Base-by-base conservation (phyloP, 1,284 basidiomycete species). In the Papiliotrema terrestris region DNA sequence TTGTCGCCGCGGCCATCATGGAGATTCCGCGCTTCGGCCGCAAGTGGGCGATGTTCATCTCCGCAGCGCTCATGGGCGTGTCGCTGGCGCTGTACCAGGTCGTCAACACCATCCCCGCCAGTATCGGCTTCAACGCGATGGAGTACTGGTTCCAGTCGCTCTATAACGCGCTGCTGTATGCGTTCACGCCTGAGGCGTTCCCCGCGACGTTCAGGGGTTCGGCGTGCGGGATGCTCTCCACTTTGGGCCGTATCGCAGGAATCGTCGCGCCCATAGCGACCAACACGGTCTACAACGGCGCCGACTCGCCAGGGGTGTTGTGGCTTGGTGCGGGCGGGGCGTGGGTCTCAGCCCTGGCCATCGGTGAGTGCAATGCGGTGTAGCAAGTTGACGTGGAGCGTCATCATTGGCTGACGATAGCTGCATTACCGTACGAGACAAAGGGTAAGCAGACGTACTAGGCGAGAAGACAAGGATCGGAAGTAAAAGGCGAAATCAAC, bases 121-220 rank as follows among this genome's bases (percentile, higher is more conserved):
- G 58, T 52, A 60, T 68, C 23, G 62, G 57, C 9, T 63, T 66
- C 56, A 68, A 68, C 56, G 66, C 66, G 23, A 63, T 68, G 63
- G 65, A 65, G 55, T 63, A 65, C 42, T 68, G 62, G 58, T 65
- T 64, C 53, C 66, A 70, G 50, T 64, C 59, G 58, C 36, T 49
- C 4, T 75, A 75, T 56, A 62, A 63, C 25, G 67, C 64, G 2
- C 44, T 78, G 9, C 60, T 78, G 8, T 79, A 79, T 51, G 77
- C 75, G 13, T 76, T 67, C 47, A 73, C 74, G 0, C 76, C 77
- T 4, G 75, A 78, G 57, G 66, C 66, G 47, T 78, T 77, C 62
- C 73, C 75, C 2, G 67, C 68, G 5, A 60, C 69, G 25, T 69
- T 74, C 3, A 58, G 77, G 58, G 78, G 76, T 2, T 72, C 70